These are phyloP conservation scores for Podospora pseudocomata DNA, from an alignment of 495 filamentous ascomycete species.

Conservation along the genomic window DNA sequence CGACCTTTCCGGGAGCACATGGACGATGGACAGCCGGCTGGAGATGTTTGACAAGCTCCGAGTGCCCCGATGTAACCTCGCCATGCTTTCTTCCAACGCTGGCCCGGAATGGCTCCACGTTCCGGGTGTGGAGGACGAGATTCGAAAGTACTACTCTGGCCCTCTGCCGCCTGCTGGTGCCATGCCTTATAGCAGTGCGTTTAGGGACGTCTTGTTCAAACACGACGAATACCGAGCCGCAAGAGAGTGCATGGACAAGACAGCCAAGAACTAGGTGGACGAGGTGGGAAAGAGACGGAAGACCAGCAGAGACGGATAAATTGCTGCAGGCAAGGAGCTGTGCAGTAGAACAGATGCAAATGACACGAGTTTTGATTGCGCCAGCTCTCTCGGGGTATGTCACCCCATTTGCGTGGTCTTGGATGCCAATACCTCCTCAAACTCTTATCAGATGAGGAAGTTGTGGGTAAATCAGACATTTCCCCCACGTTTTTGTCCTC, in stretches of 20 bases:
- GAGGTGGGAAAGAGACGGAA: conserved; percentile 1
- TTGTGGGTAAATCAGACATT: background rate
- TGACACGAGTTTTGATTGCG: background rate
- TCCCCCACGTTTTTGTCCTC: background rate
- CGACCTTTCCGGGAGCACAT: conserved; percentile 7
- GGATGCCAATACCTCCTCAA: too few species aligned
- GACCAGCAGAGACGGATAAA: background rate
- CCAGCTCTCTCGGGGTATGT: background rate
- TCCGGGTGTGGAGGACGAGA: conserved; percentile 30
- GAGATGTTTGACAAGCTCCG: conserved; percentile 28
- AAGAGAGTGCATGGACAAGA: conserved; percentile 15
- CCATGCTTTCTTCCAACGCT: conserved; percentile 33
- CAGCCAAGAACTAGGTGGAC: background rate
- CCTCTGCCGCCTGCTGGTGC: conserved; percentile 24
- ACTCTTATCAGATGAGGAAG: background rate
- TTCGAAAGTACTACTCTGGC: conserved; percentile 29
- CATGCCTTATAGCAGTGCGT: conserved; percentile 24
- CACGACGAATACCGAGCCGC: conserved; percentile 28
- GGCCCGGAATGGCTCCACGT: conserved; percentile 21
- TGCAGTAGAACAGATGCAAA: background rate
- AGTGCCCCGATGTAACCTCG: conserved; percentile 32
- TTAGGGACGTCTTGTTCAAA: conserved; percentile 29
- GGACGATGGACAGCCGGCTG: conserved; percentile 15
- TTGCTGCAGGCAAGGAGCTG: background rate
- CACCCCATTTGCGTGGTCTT: background rate